These are phyloP conservation scores for Verticillium albo-atrum DNA, from an alignment of 2,329 filamentous ascomycete species.

Conservation along the genomic window DNA sequence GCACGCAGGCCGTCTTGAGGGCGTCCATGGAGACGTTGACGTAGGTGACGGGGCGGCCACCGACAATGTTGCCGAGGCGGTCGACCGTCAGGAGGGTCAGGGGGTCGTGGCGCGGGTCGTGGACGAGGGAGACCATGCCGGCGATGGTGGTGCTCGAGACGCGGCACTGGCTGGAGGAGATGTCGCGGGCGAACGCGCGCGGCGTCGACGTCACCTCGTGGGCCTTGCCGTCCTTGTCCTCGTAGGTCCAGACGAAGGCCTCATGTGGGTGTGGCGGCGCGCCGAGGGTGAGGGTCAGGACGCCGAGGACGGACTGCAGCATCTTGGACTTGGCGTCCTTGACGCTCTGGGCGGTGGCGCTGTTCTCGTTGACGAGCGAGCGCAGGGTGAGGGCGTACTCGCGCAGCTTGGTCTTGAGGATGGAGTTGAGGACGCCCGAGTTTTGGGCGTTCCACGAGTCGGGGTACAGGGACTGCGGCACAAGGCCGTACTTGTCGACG, in stretches of 20 bases:
- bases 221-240: constrained; percentile 63
- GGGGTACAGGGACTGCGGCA: constrained; percentile 76
- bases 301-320: constrained; percentile 73
- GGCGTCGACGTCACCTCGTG: constrained; percentile 63
- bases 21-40: constrained; percentile 73
- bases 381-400: constrained; percentile 75
- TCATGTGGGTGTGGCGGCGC: constrained; percentile 67
- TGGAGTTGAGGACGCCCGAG: constrained; percentile 63
- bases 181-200: constrained; percentile 64
- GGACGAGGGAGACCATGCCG: constrained; percentile 73
- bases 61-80: constrained; percentile 76
- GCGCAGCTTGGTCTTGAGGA: constrained; percentile 82
- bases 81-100: constrained; percentile 70
- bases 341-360: constrained; percentile 28
- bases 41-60: constrained; percentile 71
- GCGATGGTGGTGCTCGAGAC: constrained; percentile 58
- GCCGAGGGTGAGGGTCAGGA: constrained; percentile 79
- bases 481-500: constrained; percentile 82
- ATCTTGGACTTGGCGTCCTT: constrained; percentile 63
- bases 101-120: constrained; percentile 77
- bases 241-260: constrained; percentile 76
- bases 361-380: constrained; percentile 35
- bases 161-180: constrained; percentile 56
- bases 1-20: constrained; percentile 69
- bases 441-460: constrained; percentile 76